These are phyloP conservation scores for Coemansia sp. DNA, from an alignment of 192 early-diverging fungal genomes.

Conservation along the genomic window DNA sequence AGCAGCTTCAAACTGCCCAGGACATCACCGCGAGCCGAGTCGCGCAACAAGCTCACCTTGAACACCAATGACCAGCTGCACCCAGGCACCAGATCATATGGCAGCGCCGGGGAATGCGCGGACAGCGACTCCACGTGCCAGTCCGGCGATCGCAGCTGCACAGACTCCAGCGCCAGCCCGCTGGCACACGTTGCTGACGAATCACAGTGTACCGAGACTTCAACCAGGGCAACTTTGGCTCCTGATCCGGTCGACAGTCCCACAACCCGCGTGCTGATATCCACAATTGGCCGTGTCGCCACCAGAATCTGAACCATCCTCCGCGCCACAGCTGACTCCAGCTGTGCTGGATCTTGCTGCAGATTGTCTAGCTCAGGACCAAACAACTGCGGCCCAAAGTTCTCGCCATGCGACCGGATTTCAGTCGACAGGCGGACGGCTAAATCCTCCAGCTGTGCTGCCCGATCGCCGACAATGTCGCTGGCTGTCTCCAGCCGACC, in stretches of 20 bases:
- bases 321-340: not conserved
- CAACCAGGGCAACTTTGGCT: conserved; percentile 25
- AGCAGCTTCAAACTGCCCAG: conserved; percentile 15
- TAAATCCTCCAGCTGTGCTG: conserved; percentile 41
- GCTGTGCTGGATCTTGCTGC: not conserved
- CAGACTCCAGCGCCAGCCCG: conserved; percentile 10
- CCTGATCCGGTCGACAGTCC: conserved; percentile 35
- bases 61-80: conserved; percentile 28
- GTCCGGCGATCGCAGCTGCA: conserved; percentile 16
- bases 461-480: conserved; percentile 10
- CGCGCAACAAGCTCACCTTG: conserved; percentile 11
- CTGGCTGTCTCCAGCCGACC: conserved; percentile 8
- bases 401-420: conserved; percentile 14
- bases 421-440: conserved; percentile 27
- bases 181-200: not conserved
- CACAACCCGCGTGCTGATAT: conserved; percentile 19
- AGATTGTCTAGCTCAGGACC: not conserved
- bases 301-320: conserved; percentile 42
- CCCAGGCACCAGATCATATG: conserved; percentile 11
- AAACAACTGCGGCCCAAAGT: not conserved
- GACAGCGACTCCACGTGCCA: conserved; percentile 37
- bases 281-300: conserved; percentile 21
- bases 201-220: conserved; percentile 26
- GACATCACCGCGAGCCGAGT: not conserved
- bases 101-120: conserved; percentile 2